These are phyloP conservation scores for Delonix regia DNA, from an alignment of 306 rosid genomes.

Conservation along the genomic window DNA sequence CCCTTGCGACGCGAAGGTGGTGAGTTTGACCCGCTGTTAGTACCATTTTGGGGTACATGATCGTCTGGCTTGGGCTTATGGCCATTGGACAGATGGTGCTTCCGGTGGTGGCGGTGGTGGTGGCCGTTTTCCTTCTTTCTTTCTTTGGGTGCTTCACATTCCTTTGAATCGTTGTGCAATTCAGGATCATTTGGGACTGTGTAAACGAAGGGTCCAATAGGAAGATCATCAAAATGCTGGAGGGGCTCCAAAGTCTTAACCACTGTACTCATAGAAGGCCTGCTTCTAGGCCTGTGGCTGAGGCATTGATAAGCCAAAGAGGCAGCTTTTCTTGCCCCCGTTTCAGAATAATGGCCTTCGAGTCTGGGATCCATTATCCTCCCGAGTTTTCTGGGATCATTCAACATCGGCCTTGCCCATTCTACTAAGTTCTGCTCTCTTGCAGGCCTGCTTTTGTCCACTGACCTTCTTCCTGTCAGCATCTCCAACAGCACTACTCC, in stretches of 20 bases:
- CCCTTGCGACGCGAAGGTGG: no score
- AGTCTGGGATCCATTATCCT: constrained; percentile 81
- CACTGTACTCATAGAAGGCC: constrained; percentile 74
- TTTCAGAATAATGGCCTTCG: constrained; percentile 77
- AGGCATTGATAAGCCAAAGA: constrained; percentile 82
- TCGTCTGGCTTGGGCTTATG: no score
- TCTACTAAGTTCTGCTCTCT: constrained; percentile 83
- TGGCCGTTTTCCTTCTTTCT: constrained; percentile 39
- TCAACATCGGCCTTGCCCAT: constrained; percentile 85
- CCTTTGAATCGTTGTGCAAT: constrained; percentile 31
- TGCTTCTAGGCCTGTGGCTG: constrained; percentile 73
- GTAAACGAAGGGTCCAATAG: constrained; percentile 71
- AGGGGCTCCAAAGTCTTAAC: constrained; percentile 71
- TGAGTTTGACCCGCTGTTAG: no score
- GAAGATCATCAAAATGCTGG: constrained; percentile 70
- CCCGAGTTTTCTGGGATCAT: constrained; percentile 58
- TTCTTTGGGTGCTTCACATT: constrained; percentile 34
- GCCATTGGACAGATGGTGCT: constrained; percentile 24
- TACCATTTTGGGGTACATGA: no score
- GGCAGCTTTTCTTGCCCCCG: constrained; percentile 75
- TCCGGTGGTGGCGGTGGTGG: constrained; percentile 6
- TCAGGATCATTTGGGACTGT: constrained; percentile 49
- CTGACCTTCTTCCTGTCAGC: constrained; percentile 75
- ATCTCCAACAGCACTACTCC: constrained; percentile 85
- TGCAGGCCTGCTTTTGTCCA: constrained; percentile 62